Evolutionary conservation across 2,329 filamentous ascomycete species (phyloP).

Genomic region (Pyrenophora seminiperda): DNA sequence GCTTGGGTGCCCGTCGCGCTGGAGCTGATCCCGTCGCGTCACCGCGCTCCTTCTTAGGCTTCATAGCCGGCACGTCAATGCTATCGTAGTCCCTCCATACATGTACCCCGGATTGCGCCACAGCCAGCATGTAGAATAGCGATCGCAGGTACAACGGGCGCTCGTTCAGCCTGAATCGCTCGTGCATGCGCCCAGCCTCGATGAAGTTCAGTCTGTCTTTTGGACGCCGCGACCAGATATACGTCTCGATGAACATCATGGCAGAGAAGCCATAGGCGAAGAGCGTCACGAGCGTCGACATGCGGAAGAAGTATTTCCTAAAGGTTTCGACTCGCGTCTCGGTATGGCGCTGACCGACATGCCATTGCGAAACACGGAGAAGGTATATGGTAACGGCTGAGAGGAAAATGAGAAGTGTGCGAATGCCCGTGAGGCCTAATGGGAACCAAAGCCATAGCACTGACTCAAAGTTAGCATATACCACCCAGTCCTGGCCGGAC

Average conservation of each 20-base stretch:
- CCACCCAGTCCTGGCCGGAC: not conserved
- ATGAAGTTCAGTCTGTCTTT: conserved; percentile 72
- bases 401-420: conserved; percentile 75
- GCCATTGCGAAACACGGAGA: conserved; percentile 82
- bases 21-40: conserved; percentile 11
- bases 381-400: conserved; percentile 79
- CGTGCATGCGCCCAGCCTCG: conserved; percentile 66
- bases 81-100: conserved; percentile 75
- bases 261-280: conserved; percentile 79
- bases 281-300: conserved; percentile 70
- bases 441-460: conserved; percentile 89
- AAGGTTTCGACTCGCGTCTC: conserved; percentile 70
- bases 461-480: conserved; percentile 46
- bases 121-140: conserved; percentile 70
- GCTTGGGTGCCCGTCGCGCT: conserved; percentile 18
- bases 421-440: conserved; percentile 73
- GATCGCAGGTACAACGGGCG: conserved; percentile 78
- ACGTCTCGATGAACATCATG: conserved; percentile 79
- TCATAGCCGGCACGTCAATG: conserved; percentile 56
- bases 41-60: conserved; percentile 28
- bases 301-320: conserved; percentile 60
- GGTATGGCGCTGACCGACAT: conserved; percentile 66
- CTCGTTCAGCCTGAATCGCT: conserved; percentile 82
- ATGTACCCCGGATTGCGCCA: conserved; percentile 72
- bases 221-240: conserved; percentile 71